Conservation (phyloP, 2,329 filamentous ascomycete genomes). For the Fusarium floridanum region DNA sequence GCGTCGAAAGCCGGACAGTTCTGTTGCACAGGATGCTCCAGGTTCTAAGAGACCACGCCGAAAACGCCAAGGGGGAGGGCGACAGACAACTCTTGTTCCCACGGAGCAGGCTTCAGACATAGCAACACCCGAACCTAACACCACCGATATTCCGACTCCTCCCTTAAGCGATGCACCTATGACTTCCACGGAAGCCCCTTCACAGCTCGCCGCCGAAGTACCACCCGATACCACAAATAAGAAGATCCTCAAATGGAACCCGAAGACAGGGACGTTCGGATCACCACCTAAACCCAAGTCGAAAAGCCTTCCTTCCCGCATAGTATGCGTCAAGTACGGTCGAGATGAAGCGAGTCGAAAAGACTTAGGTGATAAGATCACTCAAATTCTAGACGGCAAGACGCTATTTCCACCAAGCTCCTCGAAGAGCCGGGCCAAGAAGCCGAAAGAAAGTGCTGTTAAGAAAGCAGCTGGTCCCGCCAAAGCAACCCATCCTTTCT, state of each 20-base stretch:
- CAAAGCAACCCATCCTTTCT: conserved; percentile 60
- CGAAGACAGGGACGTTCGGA: conserved; percentile 72
- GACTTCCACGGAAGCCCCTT: conserved; percentile 5
- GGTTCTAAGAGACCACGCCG: conserved; percentile 47
- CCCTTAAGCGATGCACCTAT: conserved; percentile 28
- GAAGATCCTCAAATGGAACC: conserved; percentile 69
- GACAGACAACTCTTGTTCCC: conserved; percentile 15
- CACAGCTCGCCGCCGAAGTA: conserved; percentile 7
- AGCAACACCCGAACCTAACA: neutral
- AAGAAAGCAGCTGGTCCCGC: conserved; percentile 35
- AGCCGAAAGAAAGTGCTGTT: conserved; percentile 39
- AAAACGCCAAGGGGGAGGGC: conserved; percentile 34
- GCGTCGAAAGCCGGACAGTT: conserved; percentile 56
- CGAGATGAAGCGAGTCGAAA: conserved; percentile 58
- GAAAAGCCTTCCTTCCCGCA: conserved; percentile 48
- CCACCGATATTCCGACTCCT: conserved; percentile 23
- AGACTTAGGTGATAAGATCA: conserved; percentile 70
- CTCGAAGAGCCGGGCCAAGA: conserved; percentile 46
- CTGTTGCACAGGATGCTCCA: conserved; percentile 34
- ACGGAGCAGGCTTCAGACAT: conserved; percentile 24
- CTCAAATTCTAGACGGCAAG: conserved; percentile 67
- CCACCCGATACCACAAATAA: conserved; percentile 48
- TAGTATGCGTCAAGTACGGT: conserved; percentile 73
- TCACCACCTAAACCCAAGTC: conserved; percentile 70
- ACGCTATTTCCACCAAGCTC: conserved; percentile 43